These are phyloP conservation scores for Gaultheria prostrata DNA, from an alignment of 148 eudicot species.

Conservation along the genomic window DNA sequence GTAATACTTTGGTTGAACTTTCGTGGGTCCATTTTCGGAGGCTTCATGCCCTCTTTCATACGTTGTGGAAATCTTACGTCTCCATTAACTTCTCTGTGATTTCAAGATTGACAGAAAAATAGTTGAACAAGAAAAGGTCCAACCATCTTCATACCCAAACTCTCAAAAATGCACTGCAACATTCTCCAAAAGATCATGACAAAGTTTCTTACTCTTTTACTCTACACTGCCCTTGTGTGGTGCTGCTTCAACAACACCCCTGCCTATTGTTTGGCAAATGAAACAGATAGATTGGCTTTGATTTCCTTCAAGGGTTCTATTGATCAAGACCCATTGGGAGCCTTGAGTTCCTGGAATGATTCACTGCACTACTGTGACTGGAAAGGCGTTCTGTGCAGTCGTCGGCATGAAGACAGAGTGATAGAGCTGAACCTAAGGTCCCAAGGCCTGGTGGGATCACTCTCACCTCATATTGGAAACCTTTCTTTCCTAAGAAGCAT, in stretches of 20 bases:
- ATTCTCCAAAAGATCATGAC: background rate
- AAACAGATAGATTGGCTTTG: background rate
- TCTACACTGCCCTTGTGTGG: background rate
- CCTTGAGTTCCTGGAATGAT: background rate
- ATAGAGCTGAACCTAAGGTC: background rate
- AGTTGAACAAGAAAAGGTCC: too few relatives aligned
- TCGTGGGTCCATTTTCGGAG: too few relatives aligned
- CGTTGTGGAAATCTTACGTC: too few relatives aligned
- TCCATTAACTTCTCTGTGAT: too few relatives aligned
- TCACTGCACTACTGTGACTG: background rate
- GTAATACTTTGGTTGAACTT: too few relatives aligned
- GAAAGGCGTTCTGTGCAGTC: background rate
- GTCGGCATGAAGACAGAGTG: background rate
- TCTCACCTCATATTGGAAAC: slow-evolving; percentile 7
- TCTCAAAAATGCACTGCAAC: too few relatives aligned
- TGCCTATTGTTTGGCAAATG: background rate
- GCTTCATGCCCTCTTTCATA: too few relatives aligned
- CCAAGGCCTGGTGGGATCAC: background rate
- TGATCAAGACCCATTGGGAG: slow-evolving; percentile 33
- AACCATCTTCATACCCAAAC: too few relatives aligned
- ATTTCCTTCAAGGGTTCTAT: background rate
- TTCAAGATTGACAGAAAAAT: too few relatives aligned
- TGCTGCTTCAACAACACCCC: background rate
- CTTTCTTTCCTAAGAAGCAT: background rate
- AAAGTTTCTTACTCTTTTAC: background rate